phyloP scores from a whole-genome alignment of 2,329 filamentous ascomycete genomes.

The Didymella keratinophila region DNA sequence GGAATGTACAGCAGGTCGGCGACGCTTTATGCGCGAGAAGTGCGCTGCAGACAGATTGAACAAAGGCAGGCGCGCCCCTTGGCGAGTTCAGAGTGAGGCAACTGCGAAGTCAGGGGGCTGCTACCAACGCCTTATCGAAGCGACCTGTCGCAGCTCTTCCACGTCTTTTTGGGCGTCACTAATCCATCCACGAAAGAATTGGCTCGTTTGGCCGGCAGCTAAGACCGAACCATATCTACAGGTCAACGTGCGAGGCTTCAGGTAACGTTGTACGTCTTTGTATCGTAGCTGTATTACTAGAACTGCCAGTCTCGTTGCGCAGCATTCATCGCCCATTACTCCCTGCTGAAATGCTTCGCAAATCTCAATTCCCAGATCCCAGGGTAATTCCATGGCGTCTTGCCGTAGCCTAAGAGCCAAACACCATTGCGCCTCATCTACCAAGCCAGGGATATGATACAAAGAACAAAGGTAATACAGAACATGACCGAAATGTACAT shows the following conservation, averaged over 20 bases:
- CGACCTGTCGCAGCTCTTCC: constrained; percentile 11
- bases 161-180: constrained; percentile 12
- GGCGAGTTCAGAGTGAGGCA: constrained; percentile 17
- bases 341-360: constrained; percentile 31
- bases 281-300: constrained; percentile 20
- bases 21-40: constrained; percentile 12
- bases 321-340: constrained; percentile 22
- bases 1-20: constrained; percentile 7
- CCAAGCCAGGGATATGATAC: constrained; percentile 28
- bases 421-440: constrained; percentile 26
- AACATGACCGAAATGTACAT: constrained; percentile 17
- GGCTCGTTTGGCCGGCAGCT: background rate
- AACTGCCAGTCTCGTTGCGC: constrained; percentile 3
- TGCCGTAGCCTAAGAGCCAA: constrained; percentile 18
- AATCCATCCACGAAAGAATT: background rate
- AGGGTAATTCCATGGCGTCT: constrained; percentile 11
- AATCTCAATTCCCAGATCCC: constrained; percentile 21
- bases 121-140: constrained; percentile 8
- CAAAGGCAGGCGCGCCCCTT: constrained; percentile 20
- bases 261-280: background rate
- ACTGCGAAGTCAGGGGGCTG: constrained; percentile 14
- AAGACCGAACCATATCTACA: too few relatives aligned
- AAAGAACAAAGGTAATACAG: constrained; percentile 32
- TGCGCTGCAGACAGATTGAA: constrained; percentile 16
- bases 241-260: background rate